phyloP scores from a whole-genome alignment of 768 basidiomycete species.

The Suillus sp. region DNA sequence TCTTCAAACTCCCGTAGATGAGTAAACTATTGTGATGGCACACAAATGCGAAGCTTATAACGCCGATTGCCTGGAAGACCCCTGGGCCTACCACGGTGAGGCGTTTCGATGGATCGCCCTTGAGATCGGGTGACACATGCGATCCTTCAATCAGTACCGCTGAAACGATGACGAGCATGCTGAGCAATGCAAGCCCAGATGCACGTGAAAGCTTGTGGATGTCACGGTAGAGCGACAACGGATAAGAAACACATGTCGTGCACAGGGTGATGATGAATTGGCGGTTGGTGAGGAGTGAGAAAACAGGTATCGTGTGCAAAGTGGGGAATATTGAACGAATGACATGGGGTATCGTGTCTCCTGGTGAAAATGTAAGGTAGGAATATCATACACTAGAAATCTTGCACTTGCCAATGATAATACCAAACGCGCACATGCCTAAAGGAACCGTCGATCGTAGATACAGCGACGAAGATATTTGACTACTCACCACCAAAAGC shows the following conservation, averaged over 20 bases:
- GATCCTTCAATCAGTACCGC: conserved; percentile 85
- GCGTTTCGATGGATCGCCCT: conserved; percentile 73
- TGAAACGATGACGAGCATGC: conserved; percentile 92
- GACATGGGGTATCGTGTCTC: conserved; percentile 96
- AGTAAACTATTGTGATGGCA: conserved; percentile 98
- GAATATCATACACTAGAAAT: not conserved
- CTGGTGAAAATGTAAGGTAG: conserved; percentile 36
- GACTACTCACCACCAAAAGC: conserved; percentile 82
- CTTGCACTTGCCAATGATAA: conserved; percentile 68
- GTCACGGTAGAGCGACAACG: conserved; percentile 93
- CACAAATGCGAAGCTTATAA: conserved; percentile 95
- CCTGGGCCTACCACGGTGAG: conserved; percentile 79
- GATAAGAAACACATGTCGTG: conserved; percentile 89
- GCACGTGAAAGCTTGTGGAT: conserved; percentile 96
- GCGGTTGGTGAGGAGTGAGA: conserved; percentile 79
- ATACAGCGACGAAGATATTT: not conserved
- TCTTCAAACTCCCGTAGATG: conserved; percentile 91
- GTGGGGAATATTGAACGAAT: conserved; percentile 83
- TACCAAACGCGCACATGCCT: conserved; percentile 99
- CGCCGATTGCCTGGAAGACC: conserved; percentile 93
- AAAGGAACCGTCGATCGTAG: conserved; percentile 13
- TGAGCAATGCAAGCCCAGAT: conserved; percentile 84
- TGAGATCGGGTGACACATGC: conserved; percentile 68
- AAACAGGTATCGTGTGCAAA: conserved; percentile 64
- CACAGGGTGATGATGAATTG: conserved; percentile 88